These are phyloP conservation scores for Yarrowia deformans DNA, from an alignment of 805 yeast genomes.

Conservation along the genomic window DNA sequence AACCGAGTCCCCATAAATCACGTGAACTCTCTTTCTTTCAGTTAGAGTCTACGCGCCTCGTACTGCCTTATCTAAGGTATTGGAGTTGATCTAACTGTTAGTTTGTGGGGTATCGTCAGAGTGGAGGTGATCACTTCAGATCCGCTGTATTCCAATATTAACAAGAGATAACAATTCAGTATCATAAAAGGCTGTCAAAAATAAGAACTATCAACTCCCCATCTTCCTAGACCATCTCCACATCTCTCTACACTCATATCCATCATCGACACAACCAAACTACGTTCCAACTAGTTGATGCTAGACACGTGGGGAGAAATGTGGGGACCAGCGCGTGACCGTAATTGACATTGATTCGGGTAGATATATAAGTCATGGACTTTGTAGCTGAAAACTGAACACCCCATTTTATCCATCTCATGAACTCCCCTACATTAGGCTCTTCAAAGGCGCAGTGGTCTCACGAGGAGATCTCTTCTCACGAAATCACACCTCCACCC, in stretches of 20 bases:
- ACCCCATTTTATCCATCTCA: too few relatives aligned
- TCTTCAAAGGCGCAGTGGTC: too few relatives aligned
- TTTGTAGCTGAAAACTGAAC: too few relatives aligned
- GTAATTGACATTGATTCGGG: not conserved
- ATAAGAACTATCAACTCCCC: not conserved
- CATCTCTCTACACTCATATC: not conserved
- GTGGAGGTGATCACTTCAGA: too few relatives aligned
- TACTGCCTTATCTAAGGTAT: slow-evolving; percentile 12
- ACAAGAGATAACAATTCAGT: too few relatives aligned
- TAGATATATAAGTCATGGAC: not conserved
- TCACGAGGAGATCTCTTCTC: not conserved
- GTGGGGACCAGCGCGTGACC: slow-evolving; percentile 5
- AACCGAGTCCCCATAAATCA: too few relatives aligned
- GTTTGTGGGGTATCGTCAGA: not conserved
- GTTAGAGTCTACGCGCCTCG: not conserved
- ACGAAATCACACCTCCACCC: not conserved
- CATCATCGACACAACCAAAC: not conserved
- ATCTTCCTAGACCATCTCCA: not conserved
- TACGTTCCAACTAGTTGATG: not conserved
- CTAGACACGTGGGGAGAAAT: not conserved
- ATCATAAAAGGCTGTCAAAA: too few relatives aligned
- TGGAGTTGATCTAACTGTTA: slow-evolving; percentile 4
- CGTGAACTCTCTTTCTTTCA: not conserved
- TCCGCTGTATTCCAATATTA: too few relatives aligned
- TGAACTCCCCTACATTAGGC: not conserved